Percentiles rank a stretch among this genome's conserved stretches.
phyloP scores from a whole-genome alignment of 352 stramenopile genomes.

The Pythium phragmiticola region DNA sequence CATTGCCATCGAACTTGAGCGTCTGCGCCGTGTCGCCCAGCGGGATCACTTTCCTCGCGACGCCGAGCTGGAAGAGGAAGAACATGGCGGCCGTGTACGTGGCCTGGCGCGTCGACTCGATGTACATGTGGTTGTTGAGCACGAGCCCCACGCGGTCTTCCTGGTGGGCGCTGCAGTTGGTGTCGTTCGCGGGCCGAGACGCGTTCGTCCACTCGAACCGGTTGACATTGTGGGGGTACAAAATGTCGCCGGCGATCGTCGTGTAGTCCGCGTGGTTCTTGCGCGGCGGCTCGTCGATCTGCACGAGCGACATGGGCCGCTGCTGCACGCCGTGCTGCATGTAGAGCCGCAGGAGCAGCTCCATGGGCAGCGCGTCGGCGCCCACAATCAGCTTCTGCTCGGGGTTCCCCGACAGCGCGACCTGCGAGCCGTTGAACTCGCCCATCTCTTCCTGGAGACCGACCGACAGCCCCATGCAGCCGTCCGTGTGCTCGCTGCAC shows the following conservation, averaged over 20 bases:
- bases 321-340: background rate
- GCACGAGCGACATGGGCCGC: slow-evolving; percentile 8
- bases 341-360: background rate
- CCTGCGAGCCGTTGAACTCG: too few relatives aligned
- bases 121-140: slow-evolving; percentile 22
- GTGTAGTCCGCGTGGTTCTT: background rate
- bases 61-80: slow-evolving; percentile 19
- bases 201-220: slow-evolving; percentile 3
- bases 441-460: background rate
- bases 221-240: slow-evolving; percentile 13
- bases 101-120: slow-evolving; percentile 14
- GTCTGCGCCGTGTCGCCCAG: background rate
- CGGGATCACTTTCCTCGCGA: background rate
- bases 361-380: background rate
- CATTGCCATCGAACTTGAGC: slow-evolving; percentile 10
- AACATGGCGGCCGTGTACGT: slow-evolving; percentile 19
- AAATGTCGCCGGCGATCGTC: slow-evolving; percentile 5
- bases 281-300: slow-evolving; percentile 10
- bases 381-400: slow-evolving; percentile 3
- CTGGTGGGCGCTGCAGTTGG: background rate
- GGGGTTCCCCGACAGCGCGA: background rate
- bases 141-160: slow-evolving; percentile 11
- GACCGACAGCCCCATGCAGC: slow-evolving; percentile 5
- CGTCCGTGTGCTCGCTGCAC: background rate
- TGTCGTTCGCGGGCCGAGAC: background rate